Evolutionary conservation across 164 flowering plant species (phyloP), one percentile per base, ranked within the genome.

Genomic region (Protea cynaroides): DNA sequence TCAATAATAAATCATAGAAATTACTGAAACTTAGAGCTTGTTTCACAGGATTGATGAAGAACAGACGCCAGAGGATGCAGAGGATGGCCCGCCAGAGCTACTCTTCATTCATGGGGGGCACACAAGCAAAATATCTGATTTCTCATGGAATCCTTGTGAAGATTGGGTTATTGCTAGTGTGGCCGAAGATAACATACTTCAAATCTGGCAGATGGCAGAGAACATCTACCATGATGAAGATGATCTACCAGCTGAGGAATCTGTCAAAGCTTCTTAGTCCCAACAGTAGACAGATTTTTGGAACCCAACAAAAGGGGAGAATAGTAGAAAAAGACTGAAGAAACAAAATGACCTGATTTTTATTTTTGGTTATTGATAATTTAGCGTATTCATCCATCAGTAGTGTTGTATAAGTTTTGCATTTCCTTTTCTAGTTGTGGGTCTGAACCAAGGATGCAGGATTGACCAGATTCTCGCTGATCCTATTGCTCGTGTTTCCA

Each of bases 141-240:
- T 94, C 77, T 91, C 99, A 18, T 94, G 99, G 99, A 94, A 94
- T 78, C 96, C 96, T 15, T 86, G 90, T 69, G 98, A 94, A 72
- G 96, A 89, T 54, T 94, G 98, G 98, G 97, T 91, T 15, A 65
- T 90, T 68, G 87, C 97, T 0, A 94, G 98, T 66, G 98, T 94
- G 3, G 98, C 98, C 0, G 98, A 92, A 70, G 98, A 92, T 62
- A 92, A 94, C 80, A 90, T 91, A 19, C 89, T 94, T 62, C 98
- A 90, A 67, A 91, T 94, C 57, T 94, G 98, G 98, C 97, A 90
- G 82, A 94, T 94, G 98, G 98, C 98, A 2, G 98, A 94, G 77
- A 86, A 87, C 76, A 94, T 94, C 58, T 94, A 94, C 80, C 95
- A 86, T 61, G 98, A 93, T 47, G 98, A 89, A 56, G 97, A 87